phyloP scores from a whole-genome alignment of 2,329 filamentous ascomycete species.

The Ophiostoma fasciatum region DNA sequence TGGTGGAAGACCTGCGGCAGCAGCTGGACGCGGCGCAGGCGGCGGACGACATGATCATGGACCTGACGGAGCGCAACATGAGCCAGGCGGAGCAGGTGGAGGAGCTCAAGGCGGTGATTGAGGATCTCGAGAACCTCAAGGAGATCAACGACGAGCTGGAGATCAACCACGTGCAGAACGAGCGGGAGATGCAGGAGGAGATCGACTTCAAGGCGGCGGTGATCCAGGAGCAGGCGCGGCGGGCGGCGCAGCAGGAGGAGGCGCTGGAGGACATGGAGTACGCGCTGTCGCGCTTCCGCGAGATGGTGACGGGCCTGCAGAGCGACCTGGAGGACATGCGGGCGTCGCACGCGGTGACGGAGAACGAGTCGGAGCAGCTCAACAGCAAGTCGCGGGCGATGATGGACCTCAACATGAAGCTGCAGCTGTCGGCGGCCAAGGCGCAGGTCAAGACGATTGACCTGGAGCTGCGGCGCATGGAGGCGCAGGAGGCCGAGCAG shows the following conservation, averaged over 20 bases:
- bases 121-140: slow-evolving; percentile 76
- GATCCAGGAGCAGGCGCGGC: slow-evolving; percentile 66
- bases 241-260: slow-evolving; percentile 62
- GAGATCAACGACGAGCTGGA: slow-evolving; percentile 93
- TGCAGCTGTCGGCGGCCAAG: slow-evolving; percentile 80
- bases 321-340: slow-evolving; percentile 82
- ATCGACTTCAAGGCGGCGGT: slow-evolving; percentile 77
- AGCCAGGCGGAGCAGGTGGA: slow-evolving; percentile 69
- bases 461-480: slow-evolving; percentile 70
- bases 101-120: slow-evolving; percentile 65
- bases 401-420: slow-evolving; percentile 91
- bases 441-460: slow-evolving; percentile 91
- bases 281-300: slow-evolving; percentile 74
- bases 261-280: slow-evolving; percentile 78
- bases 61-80: slow-evolving; percentile 78
- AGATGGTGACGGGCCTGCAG: slow-evolving; percentile 75
- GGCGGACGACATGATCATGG: slow-evolving; percentile 87
- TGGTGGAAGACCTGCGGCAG: slow-evolving; percentile 72
- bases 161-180: slow-evolving; percentile 79
- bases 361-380: slow-evolving; percentile 82
- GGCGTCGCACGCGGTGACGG: slow-evolving; percentile 80
- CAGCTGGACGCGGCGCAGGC: slow-evolving; percentile 81
- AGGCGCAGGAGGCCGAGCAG: slow-evolving; percentile 76
- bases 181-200: slow-evolving; percentile 89
- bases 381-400: slow-evolving; percentile 80